A percentile compares a stretch with the other conserved stretches of the same genome.
phyloP scores from a whole-genome alignment of 2,329 filamentous ascomycete genomes.

The Botrytis sinoallii region DNA sequence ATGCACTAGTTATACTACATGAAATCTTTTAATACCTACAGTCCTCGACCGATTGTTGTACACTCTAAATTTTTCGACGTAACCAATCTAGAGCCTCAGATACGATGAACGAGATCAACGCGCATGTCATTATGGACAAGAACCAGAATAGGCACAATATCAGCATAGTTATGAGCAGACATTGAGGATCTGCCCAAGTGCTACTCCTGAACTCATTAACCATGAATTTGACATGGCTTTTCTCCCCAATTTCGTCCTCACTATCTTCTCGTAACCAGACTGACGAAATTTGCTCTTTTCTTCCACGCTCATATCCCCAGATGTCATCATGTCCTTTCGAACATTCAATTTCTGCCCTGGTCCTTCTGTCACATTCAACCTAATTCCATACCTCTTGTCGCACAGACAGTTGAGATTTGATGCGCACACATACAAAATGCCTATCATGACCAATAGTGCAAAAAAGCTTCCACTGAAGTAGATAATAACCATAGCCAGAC shows the following conservation, averaged over 20 bases:
- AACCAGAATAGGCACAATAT: background rate
- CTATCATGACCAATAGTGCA: background rate
- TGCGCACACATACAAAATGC: background rate
- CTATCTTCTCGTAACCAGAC: background rate
- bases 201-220: background rate
- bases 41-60: background rate
- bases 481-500: background rate
- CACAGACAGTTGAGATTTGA: background rate
- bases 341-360: background rate
- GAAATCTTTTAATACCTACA: background rate
- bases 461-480: background rate
- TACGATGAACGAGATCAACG: background rate
- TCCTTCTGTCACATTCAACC: background rate
- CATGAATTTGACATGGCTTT: background rate
- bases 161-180: background rate
- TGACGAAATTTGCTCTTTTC: background rate
- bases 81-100: background rate
- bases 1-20: background rate
- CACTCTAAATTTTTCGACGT: background rate
- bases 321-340: background rate
- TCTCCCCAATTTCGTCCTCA: background rate
- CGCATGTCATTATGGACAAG: background rate
- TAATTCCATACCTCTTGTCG: background rate
- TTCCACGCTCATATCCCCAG: background rate
- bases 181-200: background rate